phyloP scores from a whole-genome alignment of 768 basidiomycete species.

The Amanita pallidorosea region DNA sequence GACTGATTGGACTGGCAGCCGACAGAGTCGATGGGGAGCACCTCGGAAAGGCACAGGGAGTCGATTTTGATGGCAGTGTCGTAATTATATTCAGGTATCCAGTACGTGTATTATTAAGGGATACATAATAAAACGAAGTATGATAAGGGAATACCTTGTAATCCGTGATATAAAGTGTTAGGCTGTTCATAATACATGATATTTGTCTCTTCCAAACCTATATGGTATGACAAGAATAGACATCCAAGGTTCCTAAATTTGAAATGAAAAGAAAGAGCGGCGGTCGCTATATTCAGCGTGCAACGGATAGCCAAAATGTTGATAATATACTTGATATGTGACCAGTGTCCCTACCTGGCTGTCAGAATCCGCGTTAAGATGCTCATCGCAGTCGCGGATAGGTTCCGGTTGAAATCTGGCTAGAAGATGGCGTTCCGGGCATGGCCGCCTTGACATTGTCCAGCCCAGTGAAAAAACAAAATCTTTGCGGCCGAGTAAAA shows the following conservation, averaged over 20 bases:
- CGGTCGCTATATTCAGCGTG: background rate
- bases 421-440: conserved; percentile 35
- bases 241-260: background rate
- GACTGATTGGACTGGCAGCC: conserved; percentile 20
- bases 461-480: conserved; percentile 72
- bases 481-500: conserved; percentile 28
- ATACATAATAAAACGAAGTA: background rate
- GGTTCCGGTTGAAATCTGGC: conserved; percentile 32
- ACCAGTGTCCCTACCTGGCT: conserved; percentile 2
- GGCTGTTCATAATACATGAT: background rate
- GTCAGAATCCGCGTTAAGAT: conserved; percentile 13
- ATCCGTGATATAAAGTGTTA: background rate
- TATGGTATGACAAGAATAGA: background rate
- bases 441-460: conserved; percentile 15
- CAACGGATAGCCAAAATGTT: background rate
- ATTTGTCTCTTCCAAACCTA: background rate
- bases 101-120: background rate
- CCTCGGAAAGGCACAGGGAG: conserved; percentile 13
- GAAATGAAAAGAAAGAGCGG: background rate
- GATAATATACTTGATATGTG: no score
- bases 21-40: conserved; percentile 18
- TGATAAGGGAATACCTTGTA: background rate
- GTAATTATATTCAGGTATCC: background rate
- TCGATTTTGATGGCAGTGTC: conserved; percentile 9
- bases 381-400: conserved; percentile 19